Conservation (phyloP, 2,329 filamentous ascomycete species). For the Diaporthe eres region DNA sequence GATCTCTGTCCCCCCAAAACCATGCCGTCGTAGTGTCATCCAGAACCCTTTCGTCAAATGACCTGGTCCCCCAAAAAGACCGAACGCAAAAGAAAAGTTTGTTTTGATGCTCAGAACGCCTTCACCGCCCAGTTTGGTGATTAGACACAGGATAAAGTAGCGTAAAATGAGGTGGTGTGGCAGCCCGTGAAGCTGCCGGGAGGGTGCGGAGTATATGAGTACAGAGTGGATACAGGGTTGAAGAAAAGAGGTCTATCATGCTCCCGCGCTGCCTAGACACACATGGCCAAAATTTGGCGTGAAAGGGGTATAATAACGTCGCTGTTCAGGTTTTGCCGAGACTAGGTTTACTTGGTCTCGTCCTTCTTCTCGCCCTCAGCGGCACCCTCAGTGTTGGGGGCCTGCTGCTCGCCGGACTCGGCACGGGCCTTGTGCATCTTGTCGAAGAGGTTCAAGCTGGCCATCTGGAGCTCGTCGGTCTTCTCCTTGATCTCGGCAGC, state of each 20-base stretch:
- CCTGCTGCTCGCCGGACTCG: conserved; percentile 73
- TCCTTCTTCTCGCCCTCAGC: conserved; percentile 83
- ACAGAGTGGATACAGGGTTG: conserved; percentile 61
- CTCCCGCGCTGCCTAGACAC: conserved; percentile 50
- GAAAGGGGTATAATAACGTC: conserved; percentile 46
- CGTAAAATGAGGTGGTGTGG: conserved; percentile 43
- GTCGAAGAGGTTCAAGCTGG: conserved; percentile 96
- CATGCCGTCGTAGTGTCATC: conserved; percentile 62
- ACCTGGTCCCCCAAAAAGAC: conserved; percentile 49
- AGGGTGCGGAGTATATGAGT: conserved; percentile 63
- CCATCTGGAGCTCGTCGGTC: conserved; percentile 97
- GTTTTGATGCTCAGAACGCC: conserved; percentile 69
- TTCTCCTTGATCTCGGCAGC: conserved; percentile 97
- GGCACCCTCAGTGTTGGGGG: conserved; percentile 63
- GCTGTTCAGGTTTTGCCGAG: conserved; percentile 24
- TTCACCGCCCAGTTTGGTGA: conserved; percentile 61
- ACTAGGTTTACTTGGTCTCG: conserved; percentile 72
- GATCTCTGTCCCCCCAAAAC: conserved; percentile 56
- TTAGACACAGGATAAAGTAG: conserved; percentile 55
- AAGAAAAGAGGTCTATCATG: conserved; percentile 52
- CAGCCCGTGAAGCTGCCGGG: conserved; percentile 53
- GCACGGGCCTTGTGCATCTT: conserved; percentile 98
- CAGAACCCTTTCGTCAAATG: conserved; percentile 57
- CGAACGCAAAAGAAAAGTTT: conserved; percentile 43
- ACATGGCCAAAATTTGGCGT: conserved; percentile 45